These are phyloP conservation scores for Aureobasidium sp. DNA, from an alignment of 2,329 filamentous ascomycete genomes.

Conservation along the genomic window DNA sequence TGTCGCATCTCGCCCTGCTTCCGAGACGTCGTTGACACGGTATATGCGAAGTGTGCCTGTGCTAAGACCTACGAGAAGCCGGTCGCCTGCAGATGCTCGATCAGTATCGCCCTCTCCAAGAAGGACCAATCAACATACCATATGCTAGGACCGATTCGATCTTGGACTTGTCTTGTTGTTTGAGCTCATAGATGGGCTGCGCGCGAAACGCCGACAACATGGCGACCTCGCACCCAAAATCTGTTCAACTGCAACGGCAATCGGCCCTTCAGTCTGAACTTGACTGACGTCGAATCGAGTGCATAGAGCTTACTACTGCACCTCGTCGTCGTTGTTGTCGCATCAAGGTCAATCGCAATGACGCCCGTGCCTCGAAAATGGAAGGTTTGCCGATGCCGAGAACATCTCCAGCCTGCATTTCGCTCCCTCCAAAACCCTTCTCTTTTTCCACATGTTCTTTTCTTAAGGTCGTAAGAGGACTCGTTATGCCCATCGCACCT, in stretches of 20 bases:
- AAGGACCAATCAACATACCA: conserved; percentile 43
- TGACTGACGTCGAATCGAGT: not conserved
- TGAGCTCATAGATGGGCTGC: conserved; percentile 93
- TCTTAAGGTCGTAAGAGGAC: no score
- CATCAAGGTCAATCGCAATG: not conserved
- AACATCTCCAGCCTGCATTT: not conserved
- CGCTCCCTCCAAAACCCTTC: not conserved
- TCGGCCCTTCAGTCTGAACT: not conserved
- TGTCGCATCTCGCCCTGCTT: conserved; percentile 34
- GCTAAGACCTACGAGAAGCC: conserved; percentile 84
- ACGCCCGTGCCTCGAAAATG: not conserved
- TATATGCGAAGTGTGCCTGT: conserved; percentile 86
- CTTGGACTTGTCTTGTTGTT: conserved; percentile 88
- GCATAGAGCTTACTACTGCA: not conserved
- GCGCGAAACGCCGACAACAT: conserved; percentile 99
- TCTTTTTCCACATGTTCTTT: not conserved
- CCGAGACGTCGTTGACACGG: conserved; percentile 66
- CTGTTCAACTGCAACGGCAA: not conserved
- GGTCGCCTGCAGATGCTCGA: conserved; percentile 56
- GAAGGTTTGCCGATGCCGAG: conserved; percentile 1
- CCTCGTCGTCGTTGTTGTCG: conserved; percentile 10
- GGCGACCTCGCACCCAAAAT: conserved; percentile 13
- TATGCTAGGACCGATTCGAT: conserved; percentile 94
- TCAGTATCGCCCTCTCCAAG: not conserved
- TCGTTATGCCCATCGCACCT: no score